phyloP scores from a whole-genome alignment of 2,329 filamentous ascomycete species.

The Colletotrichum limetticola region DNA sequence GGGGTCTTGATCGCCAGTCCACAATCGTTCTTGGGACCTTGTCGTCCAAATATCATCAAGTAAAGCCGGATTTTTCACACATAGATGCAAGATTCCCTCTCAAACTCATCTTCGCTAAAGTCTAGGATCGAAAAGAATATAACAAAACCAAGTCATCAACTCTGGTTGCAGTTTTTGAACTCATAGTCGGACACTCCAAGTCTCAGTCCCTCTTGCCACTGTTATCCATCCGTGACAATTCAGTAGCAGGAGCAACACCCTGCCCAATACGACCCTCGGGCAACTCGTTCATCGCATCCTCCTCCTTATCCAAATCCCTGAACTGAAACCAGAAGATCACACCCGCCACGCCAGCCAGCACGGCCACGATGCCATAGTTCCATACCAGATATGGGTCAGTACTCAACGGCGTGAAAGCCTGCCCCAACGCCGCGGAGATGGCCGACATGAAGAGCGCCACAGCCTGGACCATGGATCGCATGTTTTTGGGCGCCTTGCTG shows the following conservation, averaged over 20 bases:
- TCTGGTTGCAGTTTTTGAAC: background rate
- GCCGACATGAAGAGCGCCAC: conserved; percentile 77
- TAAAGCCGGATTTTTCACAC: too few species aligned
- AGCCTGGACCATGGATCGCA: conserved; percentile 77
- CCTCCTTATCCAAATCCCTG: conserved; percentile 68
- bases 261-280: conserved; percentile 43
- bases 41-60: too few species aligned
- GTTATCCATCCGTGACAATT: background rate
- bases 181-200: background rate
- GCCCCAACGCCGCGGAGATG: conserved; percentile 74
- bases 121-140: background rate
- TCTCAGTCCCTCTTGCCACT: background rate
- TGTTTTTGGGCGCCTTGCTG: conserved; percentile 80
- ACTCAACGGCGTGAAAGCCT: conserved; percentile 59
- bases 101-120: background rate
- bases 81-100: background rate
- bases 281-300: conserved; percentile 74
- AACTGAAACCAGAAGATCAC: conserved; percentile 77
- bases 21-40: too few species aligned
- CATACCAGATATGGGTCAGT: conserved; percentile 75
- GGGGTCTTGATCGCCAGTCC: too few species aligned
- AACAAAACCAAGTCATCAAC: background rate
- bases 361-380: conserved; percentile 77
- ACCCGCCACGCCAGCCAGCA: conserved; percentile 72
- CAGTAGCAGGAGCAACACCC: background rate